Percentiles rank a stretch among this genome's conserved stretches.
phyloP scores from a whole-genome alignment of 176 grass and related monocot species.

The Themeda triandra region DNA sequence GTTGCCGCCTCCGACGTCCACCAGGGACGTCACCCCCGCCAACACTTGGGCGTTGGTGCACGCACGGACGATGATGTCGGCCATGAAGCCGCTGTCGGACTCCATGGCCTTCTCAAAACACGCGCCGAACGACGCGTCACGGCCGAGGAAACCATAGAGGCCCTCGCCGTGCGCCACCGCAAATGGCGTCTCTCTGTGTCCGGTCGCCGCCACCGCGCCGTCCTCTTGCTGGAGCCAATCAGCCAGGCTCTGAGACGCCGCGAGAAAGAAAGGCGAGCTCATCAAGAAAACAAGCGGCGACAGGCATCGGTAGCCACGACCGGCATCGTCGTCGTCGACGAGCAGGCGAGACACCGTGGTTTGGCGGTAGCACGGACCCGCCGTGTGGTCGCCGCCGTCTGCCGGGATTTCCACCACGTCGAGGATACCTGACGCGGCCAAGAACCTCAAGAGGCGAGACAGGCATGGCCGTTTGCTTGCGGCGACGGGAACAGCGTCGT shows the following conservation, averaged over 20 bases:
- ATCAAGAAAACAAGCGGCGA: no score
- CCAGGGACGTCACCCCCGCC: background rate
- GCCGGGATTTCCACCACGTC: background rate
- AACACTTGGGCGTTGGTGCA: background rate
- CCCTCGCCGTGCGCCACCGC: background rate
- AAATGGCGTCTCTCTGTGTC: background rate
- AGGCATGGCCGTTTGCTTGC: conserved; percentile 6
- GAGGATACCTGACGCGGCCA: conserved; percentile 11
- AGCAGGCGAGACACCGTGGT: conserved; percentile 33
- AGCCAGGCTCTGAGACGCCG: background rate
- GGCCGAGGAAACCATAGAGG: background rate
- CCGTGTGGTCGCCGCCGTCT: background rate
- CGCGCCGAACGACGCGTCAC: background rate
- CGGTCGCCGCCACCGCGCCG: background rate
- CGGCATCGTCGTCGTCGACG: background rate
- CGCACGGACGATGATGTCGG: background rate
- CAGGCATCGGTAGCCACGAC: no score
- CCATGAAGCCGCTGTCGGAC: background rate
- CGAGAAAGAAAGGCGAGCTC: background rate
- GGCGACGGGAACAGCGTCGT: background rate
- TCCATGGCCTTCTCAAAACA: background rate
- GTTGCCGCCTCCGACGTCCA: background rate
- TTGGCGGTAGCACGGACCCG: conserved; percentile 9
- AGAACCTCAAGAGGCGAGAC: conserved; percentile 30
- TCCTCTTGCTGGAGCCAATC: conserved; percentile 22